These are phyloP conservation scores for Aspergillus ochraceus DNA, from an alignment of 2,329 filamentous ascomycete genomes.

Conservation along the genomic window DNA sequence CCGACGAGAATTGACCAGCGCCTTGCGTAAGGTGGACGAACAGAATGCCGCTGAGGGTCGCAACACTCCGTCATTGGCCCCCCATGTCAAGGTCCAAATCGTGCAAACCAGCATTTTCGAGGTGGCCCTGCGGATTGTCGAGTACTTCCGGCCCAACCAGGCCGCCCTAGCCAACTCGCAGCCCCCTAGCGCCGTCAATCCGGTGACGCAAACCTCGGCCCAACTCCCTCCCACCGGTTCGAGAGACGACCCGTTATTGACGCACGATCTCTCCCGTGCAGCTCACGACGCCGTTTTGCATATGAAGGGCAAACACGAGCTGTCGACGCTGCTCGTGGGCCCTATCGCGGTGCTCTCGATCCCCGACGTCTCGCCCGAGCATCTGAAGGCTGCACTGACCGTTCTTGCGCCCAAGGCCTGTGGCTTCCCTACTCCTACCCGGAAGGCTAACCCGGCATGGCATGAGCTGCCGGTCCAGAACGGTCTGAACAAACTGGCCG, in stretches of 20 bases:
- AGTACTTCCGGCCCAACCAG: slow-evolving; percentile 68
- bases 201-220: slow-evolving; percentile 33
- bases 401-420: slow-evolving; percentile 72
- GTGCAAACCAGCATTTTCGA: slow-evolving; percentile 88
- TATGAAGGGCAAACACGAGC: slow-evolving; percentile 56
- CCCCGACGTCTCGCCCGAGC: slow-evolving; percentile 77
- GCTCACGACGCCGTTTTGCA: slow-evolving; percentile 54
- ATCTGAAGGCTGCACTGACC: slow-evolving; percentile 77
- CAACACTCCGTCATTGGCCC: slow-evolving; percentile 49
- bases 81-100: slow-evolving; percentile 73
- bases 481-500: slow-evolving; percentile 80
- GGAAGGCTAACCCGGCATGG: slow-evolving; percentile 75
- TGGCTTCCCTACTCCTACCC: slow-evolving; percentile 74
- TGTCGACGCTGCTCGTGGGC: slow-evolving; percentile 76
- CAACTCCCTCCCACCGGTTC: slow-evolving; percentile 30
- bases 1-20: slow-evolving; percentile 65
- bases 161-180: slow-evolving; percentile 20
- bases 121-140: slow-evolving; percentile 78
- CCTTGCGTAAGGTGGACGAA: slow-evolving; percentile 64
- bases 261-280: slow-evolving; percentile 59
- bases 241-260: slow-evolving; percentile 44
- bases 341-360: slow-evolving; percentile 79
- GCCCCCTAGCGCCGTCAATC: slow-evolving; percentile 26
- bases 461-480: slow-evolving; percentile 76
- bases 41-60: slow-evolving; percentile 61